Conservation (phyloP, 2,329 filamentous ascomycete genomes). For the Fusarium circinatum region DNA sequence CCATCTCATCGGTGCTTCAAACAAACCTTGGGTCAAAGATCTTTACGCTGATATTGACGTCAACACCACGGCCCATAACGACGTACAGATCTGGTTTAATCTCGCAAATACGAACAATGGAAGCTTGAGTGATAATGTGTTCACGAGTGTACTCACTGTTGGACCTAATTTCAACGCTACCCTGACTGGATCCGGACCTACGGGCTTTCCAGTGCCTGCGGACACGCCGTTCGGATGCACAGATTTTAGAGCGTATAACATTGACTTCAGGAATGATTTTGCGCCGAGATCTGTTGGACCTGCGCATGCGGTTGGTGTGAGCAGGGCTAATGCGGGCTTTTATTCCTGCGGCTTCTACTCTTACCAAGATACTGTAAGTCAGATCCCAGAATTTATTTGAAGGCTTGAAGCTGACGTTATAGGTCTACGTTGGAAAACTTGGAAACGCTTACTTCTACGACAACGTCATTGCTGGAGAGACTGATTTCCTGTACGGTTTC, state of each 20-base stretch:
- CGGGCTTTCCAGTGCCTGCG: slow-evolving; percentile 67
- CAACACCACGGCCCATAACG: slow-evolving; percentile 54
- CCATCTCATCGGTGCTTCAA: slow-evolving; percentile 67
- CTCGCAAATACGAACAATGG: slow-evolving; percentile 59
- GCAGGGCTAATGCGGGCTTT: slow-evolving; percentile 73
- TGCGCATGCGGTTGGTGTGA: slow-evolving; percentile 68
- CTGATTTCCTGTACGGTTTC: slow-evolving; percentile 76
- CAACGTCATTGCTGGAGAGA: slow-evolving; percentile 70
- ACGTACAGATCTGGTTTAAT: slow-evolving; percentile 68
- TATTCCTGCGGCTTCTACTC: slow-evolving; percentile 74
- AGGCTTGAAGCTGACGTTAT: fast-evolving
- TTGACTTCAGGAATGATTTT: slow-evolving; percentile 72
- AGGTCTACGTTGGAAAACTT: slow-evolving; percentile 73
- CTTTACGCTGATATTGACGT: slow-evolving; percentile 55
- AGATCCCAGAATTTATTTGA: fast-evolving
- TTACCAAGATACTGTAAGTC: slow-evolving; percentile 71
- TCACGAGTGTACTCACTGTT: slow-evolving; percentile 69
- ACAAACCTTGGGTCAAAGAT: slow-evolving; percentile 49
- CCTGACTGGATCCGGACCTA: slow-evolving; percentile 69
- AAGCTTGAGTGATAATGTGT: slow-evolving; percentile 67
- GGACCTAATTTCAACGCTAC: slow-evolving; percentile 72
- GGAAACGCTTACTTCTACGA: slow-evolving; percentile 73
- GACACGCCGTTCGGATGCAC: slow-evolving; percentile 71
- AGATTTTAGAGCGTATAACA: slow-evolving; percentile 74
- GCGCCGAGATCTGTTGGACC: slow-evolving; percentile 63